Evolutionary conservation across 2,329 filamentous ascomycete genomes (phyloP).

Genomic region (Phoma herbarum): DNA sequence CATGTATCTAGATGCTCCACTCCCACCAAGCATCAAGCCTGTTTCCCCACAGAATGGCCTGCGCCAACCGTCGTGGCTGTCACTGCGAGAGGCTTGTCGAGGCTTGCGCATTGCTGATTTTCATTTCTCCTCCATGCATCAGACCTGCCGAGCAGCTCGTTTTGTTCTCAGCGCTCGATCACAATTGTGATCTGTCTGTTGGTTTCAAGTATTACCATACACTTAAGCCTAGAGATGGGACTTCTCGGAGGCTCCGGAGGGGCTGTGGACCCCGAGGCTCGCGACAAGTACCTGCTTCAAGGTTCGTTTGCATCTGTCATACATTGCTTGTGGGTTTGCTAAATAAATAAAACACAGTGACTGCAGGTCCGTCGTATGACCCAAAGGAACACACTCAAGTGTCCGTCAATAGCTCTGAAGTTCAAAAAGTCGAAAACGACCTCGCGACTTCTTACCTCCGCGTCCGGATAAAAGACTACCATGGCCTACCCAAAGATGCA

Average conservation of each 20-base stretch:
- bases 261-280: conserved; percentile 42
- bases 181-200: not conserved
- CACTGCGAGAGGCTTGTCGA: not conserved
- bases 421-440: conserved; percentile 39
- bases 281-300: conserved; percentile 50
- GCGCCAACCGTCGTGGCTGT: conserved; percentile 1
- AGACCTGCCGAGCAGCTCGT: not conserved
- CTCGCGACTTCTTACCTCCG: conserved; percentile 44
- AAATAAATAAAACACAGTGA: conserved; percentile 31
- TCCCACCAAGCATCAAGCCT: conserved; percentile 1
- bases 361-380: conserved; percentile 48
- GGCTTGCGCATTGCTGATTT: not conserved
- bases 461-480: conserved; percentile 49
- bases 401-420: conserved; percentile 42
- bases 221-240: conserved; percentile 1
- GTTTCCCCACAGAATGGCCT: not conserved
- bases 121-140: not conserved
- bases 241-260: conserved; percentile 20
- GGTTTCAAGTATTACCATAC: not conserved
- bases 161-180: not conserved
- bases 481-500: conserved; percentile 44
- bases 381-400: conserved; percentile 42
- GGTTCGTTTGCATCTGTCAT: conserved; percentile 13
- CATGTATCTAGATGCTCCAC: conserved; percentile 10
- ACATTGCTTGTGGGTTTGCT: not conserved